Conservation (phyloP, 257 asterid genomes). For the Primulina eburnea region DNA sequence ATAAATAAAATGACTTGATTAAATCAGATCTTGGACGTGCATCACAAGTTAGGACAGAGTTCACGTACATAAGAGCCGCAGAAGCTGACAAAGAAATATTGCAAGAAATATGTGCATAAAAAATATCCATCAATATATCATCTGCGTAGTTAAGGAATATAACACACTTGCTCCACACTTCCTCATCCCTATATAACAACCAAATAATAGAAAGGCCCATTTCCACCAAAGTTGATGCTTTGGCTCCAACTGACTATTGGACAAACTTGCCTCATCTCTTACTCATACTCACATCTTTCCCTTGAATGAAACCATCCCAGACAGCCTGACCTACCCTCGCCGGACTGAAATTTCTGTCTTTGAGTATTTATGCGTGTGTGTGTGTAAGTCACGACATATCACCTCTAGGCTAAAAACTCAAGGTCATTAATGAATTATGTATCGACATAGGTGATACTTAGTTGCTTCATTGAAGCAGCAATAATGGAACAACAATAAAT, state of each 20-base stretch:
- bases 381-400: not conserved
- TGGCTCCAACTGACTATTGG: not conserved
- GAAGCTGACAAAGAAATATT: slow-evolving; percentile 9
- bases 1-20: slow-evolving; percentile 17
- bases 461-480: not conserved
- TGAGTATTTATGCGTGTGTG: not conserved
- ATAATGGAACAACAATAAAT: too few relatives aligned
- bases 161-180: not conserved
- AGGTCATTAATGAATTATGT: not conserved
- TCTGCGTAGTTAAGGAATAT: not conserved
- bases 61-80: not conserved
- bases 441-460: not conserved
- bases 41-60: slow-evolving; percentile 4
- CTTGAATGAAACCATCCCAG: not conserved
- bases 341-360: not conserved
- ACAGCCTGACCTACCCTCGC: not conserved
- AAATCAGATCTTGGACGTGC: slow-evolving; percentile 10
- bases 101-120: slow-evolving; percentile 6
- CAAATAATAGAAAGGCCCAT: not conserved
- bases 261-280: not conserved
- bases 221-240: not conserved
- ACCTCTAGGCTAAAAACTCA: not conserved
- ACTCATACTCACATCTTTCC: not conserved
- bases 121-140: not conserved
- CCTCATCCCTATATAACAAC: not conserved